phyloP scores from a whole-genome alignment of 306 rosid species.

The apple (Malus domestica) region ASM211411v1 NC_041790.1:13191001-13191500 shows the following conservation, averaged over 20 bases:
- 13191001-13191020: too few relatives aligned
- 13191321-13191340: not conserved
- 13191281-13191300: not conserved
- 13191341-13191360: not conserved
- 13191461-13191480: too few relatives aligned
- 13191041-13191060: not conserved
- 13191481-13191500: not conserved
- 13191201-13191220: not conserved
- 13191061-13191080: not conserved
- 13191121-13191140: not conserved
- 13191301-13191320: not conserved
- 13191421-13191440: not conserved
- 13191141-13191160: not conserved
- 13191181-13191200: not conserved
- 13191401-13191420: not conserved
- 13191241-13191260: not conserved
- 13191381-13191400: not conserved
- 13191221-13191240: too few relatives aligned
- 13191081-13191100: not conserved
- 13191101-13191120: not conserved
- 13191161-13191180: not conserved
- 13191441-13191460: too few relatives aligned
- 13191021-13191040: not conserved
- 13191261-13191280: not conserved
- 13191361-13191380: not conserved